Base-by-base conservation (phyloP, 2,329 filamentous ascomycete genomes). In the Botrytis fabae region DNA sequence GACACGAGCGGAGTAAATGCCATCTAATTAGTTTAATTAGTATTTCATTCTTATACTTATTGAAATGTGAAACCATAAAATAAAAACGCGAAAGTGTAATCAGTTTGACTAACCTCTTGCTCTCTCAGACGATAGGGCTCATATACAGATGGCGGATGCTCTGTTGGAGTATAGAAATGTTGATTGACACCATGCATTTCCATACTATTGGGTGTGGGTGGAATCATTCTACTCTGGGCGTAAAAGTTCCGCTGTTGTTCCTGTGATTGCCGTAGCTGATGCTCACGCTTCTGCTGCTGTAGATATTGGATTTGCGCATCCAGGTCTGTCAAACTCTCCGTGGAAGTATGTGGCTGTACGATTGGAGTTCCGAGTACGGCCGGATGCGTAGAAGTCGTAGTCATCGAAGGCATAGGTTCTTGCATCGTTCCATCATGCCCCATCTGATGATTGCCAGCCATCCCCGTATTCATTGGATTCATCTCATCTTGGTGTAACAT, bases 1-100 rank as follows among this genome's bases (percentile, higher is more conserved):
- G 93, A 95, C 18, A 93, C 92, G 44, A 95, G 86, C 0, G 93
- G 93, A 3, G 93, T 95, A 80, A 95, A 95, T 16, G 90, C 86
- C 87, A 93, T 90, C 89, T 92, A 16, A 38, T 60, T 9, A n/a
- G 44, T 68, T 35, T 35, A n/a, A 65, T 68, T 68, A 72, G 48
- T 10, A 59, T 51, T 18, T 40, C 5, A 72, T 54, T 44, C 46
- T 18, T 8, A 32, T 20, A 59, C 22, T n/a, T n/a, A 38, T 66
- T 12, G 25, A 54, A 28, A 28, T 54, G 35, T 54, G 51, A 44
- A 66, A 54, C 38, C 46, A 40, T 40, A 28, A 35, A 25, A 51
- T 22, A 32, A 35, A 46, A 46, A 59, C 25, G 18, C 9, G 25
- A 16, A 35, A 68, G n/a, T 46, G 18, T 12, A 70, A 69, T 16